These are phyloP conservation scores for Wickerhamiella parazyma DNA, from an alignment of 805 yeast species.

Conservation along the genomic window DNA sequence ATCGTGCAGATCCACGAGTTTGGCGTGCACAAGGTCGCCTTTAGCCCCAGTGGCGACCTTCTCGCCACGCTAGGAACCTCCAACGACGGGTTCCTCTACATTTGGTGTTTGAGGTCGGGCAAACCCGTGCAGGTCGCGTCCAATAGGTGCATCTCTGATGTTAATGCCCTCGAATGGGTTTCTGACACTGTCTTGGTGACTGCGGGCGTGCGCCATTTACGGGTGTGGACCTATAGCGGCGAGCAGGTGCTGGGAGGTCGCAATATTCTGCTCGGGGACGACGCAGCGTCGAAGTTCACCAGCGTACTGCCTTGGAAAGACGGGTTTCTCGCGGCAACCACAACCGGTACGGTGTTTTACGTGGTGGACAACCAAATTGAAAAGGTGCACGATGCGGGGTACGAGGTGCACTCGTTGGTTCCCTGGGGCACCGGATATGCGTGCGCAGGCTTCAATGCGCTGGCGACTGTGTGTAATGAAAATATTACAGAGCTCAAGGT, in stretches of 20 bases:
- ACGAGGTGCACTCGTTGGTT: background rate
- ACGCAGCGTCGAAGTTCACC: constrained; percentile 38
- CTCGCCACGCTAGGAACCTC: constrained; percentile 53
- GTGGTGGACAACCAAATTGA: background rate
- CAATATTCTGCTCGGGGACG: constrained; percentile 41
- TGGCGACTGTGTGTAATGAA: background rate
- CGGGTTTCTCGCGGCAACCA: constrained; percentile 14
- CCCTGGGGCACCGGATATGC: background rate
- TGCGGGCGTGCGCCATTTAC: constrained; percentile 46
- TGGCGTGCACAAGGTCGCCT: constrained; percentile 43
- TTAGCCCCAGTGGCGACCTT: constrained; percentile 43
- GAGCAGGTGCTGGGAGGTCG: constrained; percentile 37
- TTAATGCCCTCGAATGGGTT: constrained; percentile 45
- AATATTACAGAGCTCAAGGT: background rate
- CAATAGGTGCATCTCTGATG: constrained; percentile 49
- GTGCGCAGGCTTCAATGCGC: background rate
- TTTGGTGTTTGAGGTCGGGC: constrained; percentile 37
- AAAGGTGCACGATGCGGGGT: background rate
- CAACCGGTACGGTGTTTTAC: constrained; percentile 11
- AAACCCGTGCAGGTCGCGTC: constrained; percentile 32
- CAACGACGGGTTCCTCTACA: constrained; percentile 52
- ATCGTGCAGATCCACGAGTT: constrained; percentile 48
- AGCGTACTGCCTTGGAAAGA: constrained; percentile 27
- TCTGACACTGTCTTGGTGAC: constrained; percentile 37
- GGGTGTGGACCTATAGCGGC: constrained; percentile 41